Conservation (phyloP, 2,329 filamentous ascomycete genomes). For the Epichloe sp. region DNA sequence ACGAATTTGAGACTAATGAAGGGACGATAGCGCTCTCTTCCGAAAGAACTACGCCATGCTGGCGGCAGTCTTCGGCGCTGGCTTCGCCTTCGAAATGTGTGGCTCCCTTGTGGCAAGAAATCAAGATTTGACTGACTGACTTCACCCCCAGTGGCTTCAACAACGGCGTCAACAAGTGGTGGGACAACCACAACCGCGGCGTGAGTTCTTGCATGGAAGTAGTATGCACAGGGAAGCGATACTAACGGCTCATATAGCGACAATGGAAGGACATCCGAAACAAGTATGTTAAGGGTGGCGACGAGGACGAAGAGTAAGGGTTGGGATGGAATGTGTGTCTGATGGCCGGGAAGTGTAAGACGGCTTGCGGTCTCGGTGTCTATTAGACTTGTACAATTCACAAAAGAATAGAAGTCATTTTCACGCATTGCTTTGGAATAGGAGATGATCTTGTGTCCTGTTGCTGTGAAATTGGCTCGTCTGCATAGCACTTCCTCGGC, state of each 20-base stretch:
- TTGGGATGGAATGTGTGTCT: background rate
- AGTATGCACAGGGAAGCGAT: background rate
- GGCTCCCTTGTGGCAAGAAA: slow-evolving; percentile 21
- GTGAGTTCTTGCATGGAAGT: slow-evolving; percentile 44
- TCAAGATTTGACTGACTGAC: slow-evolving; percentile 17
- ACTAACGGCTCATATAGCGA: slow-evolving; percentile 44
- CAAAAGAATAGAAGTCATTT: slow-evolving; percentile 15
- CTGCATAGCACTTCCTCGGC: background rate
- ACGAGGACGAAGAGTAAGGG: slow-evolving; percentile 45
- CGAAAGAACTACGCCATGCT: slow-evolving; percentile 82
- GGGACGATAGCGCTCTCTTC: slow-evolving; percentile 56
- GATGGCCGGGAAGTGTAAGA: slow-evolving; percentile 8
- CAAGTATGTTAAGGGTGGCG: slow-evolving; percentile 63
- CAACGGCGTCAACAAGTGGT: slow-evolving; percentile 66
- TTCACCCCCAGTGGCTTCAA: slow-evolving; percentile 59
- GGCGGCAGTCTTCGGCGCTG: slow-evolving; percentile 69
- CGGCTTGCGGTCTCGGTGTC: slow-evolving; percentile 8
- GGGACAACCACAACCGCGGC: slow-evolving; percentile 83
- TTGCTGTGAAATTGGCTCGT: background rate
- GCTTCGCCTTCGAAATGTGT: slow-evolving; percentile 91
- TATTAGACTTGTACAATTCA: slow-evolving; percentile 22
- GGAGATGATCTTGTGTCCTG: background rate
- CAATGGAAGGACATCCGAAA: slow-evolving; percentile 99
- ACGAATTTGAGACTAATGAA: slow-evolving; percentile 13
- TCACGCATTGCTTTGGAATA: background rate